A percentile compares a stretch with the other conserved stretches of the same genome.
These are phyloP conservation scores for Rhodocollybia butyracea DNA, from an alignment of 768 basidiomycete species.

Conservation along the genomic window DNA sequence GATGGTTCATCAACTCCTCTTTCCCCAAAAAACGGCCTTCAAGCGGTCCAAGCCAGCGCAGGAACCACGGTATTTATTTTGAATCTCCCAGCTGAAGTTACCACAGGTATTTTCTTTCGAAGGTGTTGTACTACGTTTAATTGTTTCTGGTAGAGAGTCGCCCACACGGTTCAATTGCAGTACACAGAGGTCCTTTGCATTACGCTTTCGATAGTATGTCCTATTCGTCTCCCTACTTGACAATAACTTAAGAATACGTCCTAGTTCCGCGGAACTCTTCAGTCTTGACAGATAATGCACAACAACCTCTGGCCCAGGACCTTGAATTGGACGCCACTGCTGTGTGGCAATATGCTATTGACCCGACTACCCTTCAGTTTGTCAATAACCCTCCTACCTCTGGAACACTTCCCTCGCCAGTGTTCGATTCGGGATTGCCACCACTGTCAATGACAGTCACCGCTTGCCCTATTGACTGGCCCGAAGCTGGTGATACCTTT, in stretches of 20 bases:
- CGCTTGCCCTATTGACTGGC: slow-evolving; percentile 51
- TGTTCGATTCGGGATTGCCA: slow-evolving; percentile 47
- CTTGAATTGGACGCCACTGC: slow-evolving; percentile 46
- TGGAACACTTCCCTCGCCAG: slow-evolving; percentile 37
- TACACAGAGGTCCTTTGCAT: slow-evolving; percentile 52
- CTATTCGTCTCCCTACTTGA: background rate
- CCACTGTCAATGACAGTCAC: slow-evolving; percentile 44
- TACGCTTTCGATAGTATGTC: slow-evolving; percentile 51
- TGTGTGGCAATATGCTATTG: slow-evolving; percentile 54
- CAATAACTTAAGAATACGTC: background rate
- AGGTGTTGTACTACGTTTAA: background rate
- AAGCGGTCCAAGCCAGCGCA: slow-evolving; percentile 34
- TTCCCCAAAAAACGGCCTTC: slow-evolving; percentile 40
- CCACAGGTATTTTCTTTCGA: slow-evolving; percentile 30
- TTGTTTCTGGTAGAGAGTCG: slow-evolving; percentile 35
- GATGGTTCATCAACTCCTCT: slow-evolving; percentile 33
- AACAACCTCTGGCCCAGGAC: slow-evolving; percentile 44
- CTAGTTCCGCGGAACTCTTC: slow-evolving; percentile 26
- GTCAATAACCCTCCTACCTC: slow-evolving; percentile 28
- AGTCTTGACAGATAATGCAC: slow-evolving; percentile 38
- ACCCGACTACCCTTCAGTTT: slow-evolving; percentile 42
- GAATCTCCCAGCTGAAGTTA: slow-evolving; percentile 44
- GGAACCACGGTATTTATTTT: slow-evolving; percentile 44
- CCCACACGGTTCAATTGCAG: slow-evolving; percentile 48
- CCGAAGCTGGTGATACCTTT: slow-evolving; percentile 44